Evolutionary conservation across 2,329 filamentous ascomycete species (phyloP).

Genomic region (Lasiodiplodia sp.): DNA sequence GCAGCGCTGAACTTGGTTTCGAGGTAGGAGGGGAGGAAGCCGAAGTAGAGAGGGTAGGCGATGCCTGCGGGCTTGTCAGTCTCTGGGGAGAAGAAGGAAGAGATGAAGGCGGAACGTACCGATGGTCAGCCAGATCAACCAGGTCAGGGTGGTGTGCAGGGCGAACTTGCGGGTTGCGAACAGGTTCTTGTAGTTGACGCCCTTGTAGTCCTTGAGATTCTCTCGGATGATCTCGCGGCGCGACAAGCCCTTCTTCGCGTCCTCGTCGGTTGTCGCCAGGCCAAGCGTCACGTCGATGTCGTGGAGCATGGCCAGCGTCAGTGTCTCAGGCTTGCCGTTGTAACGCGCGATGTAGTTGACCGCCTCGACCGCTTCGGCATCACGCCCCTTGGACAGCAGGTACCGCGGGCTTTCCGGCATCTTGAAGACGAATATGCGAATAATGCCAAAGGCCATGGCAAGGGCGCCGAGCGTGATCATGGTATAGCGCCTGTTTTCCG

Average conservation of each 20-base stretch:
- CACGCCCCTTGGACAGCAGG: slow-evolving; percentile 53
- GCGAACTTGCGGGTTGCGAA: slow-evolving; percentile 39
- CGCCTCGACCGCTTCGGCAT: slow-evolving; percentile 57
- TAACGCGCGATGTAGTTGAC: slow-evolving; percentile 56
- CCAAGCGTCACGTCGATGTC: slow-evolving; percentile 39
- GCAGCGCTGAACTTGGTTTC: slow-evolving; percentile 44
- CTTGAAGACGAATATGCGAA: slow-evolving; percentile 58
- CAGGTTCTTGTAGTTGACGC: slow-evolving; percentile 39
- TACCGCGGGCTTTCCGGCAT: slow-evolving; percentile 59
- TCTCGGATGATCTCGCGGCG: slow-evolving; percentile 40
- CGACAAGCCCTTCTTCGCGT: slow-evolving; percentile 33
- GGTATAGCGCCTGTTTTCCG: slow-evolving; percentile 28
- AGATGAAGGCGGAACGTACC: slow-evolving; percentile 32
- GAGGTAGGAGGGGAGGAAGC: slow-evolving; percentile 57
- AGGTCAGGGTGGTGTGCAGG: slow-evolving; percentile 47
- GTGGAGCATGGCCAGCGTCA: slow-evolving; percentile 43
- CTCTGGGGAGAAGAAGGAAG: not conserved
- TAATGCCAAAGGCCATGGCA: slow-evolving; percentile 53
- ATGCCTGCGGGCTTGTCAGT: slow-evolving; percentile 38
- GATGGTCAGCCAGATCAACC: slow-evolving; percentile 55
- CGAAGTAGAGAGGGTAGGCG: slow-evolving; percentile 57
- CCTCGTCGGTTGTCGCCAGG: not conserved
- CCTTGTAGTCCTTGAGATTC: slow-evolving; percentile 40
- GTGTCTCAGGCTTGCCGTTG: slow-evolving; percentile 38
- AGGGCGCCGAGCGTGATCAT: slow-evolving; percentile 50